Base-by-base conservation (phyloP, 1,284 basidiomycete species). In the Athelia sp. region DNA sequence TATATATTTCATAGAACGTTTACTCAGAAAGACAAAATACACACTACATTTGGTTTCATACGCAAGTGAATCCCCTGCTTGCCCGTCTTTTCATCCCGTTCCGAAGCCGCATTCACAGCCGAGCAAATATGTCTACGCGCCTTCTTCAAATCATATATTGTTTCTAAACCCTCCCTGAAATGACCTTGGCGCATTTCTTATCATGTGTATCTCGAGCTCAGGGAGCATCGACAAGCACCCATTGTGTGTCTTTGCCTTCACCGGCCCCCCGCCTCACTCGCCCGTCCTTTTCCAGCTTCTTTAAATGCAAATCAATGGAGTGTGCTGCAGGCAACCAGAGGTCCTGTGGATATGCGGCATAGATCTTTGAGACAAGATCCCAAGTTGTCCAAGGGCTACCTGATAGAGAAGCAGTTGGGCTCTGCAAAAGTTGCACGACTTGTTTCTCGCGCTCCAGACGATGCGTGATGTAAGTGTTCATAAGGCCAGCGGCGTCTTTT, bases 391-490 rank as follows among this genome's bases (percentile, higher is more conserved):
- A 84, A 15, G 57, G 44, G 32, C 55, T 55, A n/a, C 19, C 19
- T 18, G 46, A 50, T 42, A 53, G 55, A 22, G 58, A 54, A 6
- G 68, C 69, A 24, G 67, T 66, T 22, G 62, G 53, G 34, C 64
- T 64, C 18, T 64, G 56, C 18, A 96, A 67, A 2, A 86, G 68
- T 13, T 73, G 67, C 1, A 96, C 49, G 31, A 98, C 83, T 68
- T 96, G 87, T 15, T 74, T 70, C 63, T 98, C 95, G 35, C 95
- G 78, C 54, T 91, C 81, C 50, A 87, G 72, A 9, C 95, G 79
- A 63, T 98, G 94, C 45, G 77, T 67, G 52, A 94, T 85, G 63
- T 98, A 98, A 45, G 71, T 78, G 40, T 71, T 63, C 57, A 98
- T 82, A 57, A 79, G 68, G 51, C 74, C 66, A 52, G 75, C 61